These are phyloP conservation scores for Hysterangium stoloniferum DNA, from an alignment of 768 basidiomycete genomes.

Conservation along the genomic window DNA sequence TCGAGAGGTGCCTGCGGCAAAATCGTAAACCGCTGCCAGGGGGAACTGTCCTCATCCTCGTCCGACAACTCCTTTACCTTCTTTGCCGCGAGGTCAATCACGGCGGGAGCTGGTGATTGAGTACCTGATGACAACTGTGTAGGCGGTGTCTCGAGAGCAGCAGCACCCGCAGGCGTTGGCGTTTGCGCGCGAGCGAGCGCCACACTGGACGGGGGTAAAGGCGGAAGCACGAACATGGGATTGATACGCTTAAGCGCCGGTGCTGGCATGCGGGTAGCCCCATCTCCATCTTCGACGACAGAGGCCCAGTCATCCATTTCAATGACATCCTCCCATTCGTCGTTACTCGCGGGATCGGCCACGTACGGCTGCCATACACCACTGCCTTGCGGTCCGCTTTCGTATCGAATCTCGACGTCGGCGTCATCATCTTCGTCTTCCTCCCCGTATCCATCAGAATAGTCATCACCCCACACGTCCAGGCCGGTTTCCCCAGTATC, in stretches of 20 bases:
- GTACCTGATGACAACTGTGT: neutral
- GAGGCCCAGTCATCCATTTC: conserved; percentile 15
- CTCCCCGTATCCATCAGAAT: conserved; percentile 18
- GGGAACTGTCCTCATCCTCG: conserved; percentile 29
- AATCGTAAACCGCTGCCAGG: conserved; percentile 81
- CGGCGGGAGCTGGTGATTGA: conserved; percentile 4
- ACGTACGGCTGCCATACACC: conserved; percentile 10
- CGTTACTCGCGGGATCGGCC: conserved; percentile 13
- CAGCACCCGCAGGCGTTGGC: neutral
- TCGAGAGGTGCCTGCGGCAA: conserved; percentile 69
- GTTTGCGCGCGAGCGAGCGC: neutral
- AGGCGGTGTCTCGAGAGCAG: neutral
- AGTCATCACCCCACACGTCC: conserved; percentile 46
- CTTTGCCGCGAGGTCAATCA: conserved; percentile 8
- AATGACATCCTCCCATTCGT: conserved; percentile 35
- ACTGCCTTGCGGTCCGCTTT: conserved; percentile 6
- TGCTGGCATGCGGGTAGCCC: conserved; percentile 14
- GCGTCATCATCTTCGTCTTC: conserved; percentile 18
- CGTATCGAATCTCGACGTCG: conserved; percentile 10
- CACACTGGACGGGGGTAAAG: no score
- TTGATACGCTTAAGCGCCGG: conserved; percentile 1
- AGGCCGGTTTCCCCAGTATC: conserved; percentile 71
- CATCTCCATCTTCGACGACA: neutral
- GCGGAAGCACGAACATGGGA: neutral
- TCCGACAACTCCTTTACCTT: conserved; percentile 2